Base-by-base conservation (phyloP, 2,329 filamentous ascomycete species). In the Mycogone perniciosa region DNA sequence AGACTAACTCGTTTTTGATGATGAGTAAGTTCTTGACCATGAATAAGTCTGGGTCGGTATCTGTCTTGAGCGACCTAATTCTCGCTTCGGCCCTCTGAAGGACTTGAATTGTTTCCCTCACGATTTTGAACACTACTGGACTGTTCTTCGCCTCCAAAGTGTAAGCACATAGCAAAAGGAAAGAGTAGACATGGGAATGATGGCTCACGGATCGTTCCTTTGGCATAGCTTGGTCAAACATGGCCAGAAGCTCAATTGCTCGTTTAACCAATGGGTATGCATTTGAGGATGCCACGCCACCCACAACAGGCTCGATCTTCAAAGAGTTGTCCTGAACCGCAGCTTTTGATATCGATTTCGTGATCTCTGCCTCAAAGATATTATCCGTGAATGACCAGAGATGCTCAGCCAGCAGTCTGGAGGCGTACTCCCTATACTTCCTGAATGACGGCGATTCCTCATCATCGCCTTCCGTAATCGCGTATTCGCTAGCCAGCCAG, bases 21-120 rank as follows among this genome's bases (percentile, higher is more conserved):
- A 96, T 85, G 45, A 99, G 85, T 2, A 99, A 79, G 65, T 99
- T 96, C 60, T 92, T 93, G 60, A 99, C 85, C 62, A 96, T 84
- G 69, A 99, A 99, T 4, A 99, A 78, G 59, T 96, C 88, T 0
- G 87, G 81, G 64, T 97, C 90, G 6, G 85, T 64, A 26, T 78
- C 75, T 50, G 68, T 63, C 57, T 75, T 77, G 55, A 81, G 82
- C 34, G 78, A 78, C 50, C 82, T 79, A 58, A 95, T 85, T 54
- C 81, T 80, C 5, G 77, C 73, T 58, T 90, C 87, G 30, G 89
- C 92, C 46, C 84, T 79, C 56, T 90, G 81, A 13, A 99, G 79
- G 4, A 91, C 90, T 46, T 85, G 72, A 0, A 91, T 96, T 2
- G 91, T 93, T 67, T 95, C 89, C 61, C 92, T 87, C 29, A 99